Conservation (phyloP, 2,329 filamentous ascomycete species). For the Cercospora sojina region DNA sequence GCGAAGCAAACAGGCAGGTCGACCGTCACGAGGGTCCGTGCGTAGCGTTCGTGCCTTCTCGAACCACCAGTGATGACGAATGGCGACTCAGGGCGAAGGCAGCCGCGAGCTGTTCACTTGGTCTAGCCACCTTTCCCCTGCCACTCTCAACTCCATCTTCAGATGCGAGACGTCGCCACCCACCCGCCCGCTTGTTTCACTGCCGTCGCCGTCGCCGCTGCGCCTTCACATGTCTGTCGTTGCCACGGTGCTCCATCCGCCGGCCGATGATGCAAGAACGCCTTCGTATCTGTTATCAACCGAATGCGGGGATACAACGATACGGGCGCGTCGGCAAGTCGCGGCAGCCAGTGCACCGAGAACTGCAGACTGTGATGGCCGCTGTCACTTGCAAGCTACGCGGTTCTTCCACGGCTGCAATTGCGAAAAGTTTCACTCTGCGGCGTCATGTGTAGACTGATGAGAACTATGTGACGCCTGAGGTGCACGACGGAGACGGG, state of each 20-base stretch:
- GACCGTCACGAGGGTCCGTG: slow-evolving; percentile 1
- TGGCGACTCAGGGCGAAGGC: slow-evolving; percentile 3
- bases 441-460: slow-evolving; percentile 7
- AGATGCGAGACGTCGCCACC: slow-evolving; percentile 2
- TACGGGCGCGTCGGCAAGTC: slow-evolving; percentile 1
- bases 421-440: neutral
- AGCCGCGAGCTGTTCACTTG: neutral
- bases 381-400: slow-evolving; percentile 4
- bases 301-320: slow-evolving; percentile 15
- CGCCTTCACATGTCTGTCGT: neutral
- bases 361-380: slow-evolving; percentile 4
- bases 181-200: neutral
- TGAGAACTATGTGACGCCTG: neutral
- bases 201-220: neutral
- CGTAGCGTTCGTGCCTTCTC: neutral
- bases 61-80: slow-evolving; percentile 8
- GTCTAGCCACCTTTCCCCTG: neutral
- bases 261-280: slow-evolving; percentile 4
- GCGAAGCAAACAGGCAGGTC: slow-evolving; percentile 9
- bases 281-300: slow-evolving; percentile 12
- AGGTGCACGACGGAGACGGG: neutral
- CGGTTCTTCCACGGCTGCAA: slow-evolving; percentile 12
- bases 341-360: neutral
- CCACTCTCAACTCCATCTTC: neutral
- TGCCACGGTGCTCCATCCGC: slow-evolving; percentile 5